These are phyloP conservation scores for Metschnikowia gelsemii DNA, from an alignment of 805 yeast genomes.

Conservation along the genomic window DNA sequence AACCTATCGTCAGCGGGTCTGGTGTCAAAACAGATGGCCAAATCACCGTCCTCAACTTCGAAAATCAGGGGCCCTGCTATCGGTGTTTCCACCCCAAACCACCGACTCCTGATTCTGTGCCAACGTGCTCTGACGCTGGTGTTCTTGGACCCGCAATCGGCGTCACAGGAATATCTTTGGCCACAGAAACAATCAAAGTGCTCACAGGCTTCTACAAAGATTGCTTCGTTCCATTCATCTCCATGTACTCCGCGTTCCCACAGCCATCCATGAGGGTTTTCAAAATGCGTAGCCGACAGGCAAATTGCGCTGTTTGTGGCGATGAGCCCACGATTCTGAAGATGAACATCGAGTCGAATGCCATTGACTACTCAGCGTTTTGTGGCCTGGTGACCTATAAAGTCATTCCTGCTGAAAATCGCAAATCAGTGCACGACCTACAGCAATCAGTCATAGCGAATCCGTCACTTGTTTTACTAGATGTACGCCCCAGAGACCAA, in stretches of 20 bases:
- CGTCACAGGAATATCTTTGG: slow-evolving; percentile 82
- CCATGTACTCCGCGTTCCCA: slow-evolving; percentile 67
- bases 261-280: slow-evolving; percentile 67
- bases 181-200: slow-evolving; percentile 79
- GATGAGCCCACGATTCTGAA: slow-evolving; percentile 48
- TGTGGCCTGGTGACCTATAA: slow-evolving; percentile 63
- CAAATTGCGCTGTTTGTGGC: slow-evolving; percentile 66
- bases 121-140: slow-evolving; percentile 90
- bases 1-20: slow-evolving; percentile 85
- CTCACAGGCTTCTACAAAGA: slow-evolving; percentile 54
- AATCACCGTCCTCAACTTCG: slow-evolving; percentile 67
- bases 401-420: slow-evolving; percentile 43
- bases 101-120: slow-evolving; percentile 78
- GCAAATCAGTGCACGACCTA: slow-evolving; percentile 48
- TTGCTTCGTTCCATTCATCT: slow-evolving; percentile 65
- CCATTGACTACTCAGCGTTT: slow-evolving; percentile 64
- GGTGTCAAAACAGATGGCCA: slow-evolving; percentile 94
- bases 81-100: slow-evolving; percentile 91
- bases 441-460: slow-evolving; percentile 20
- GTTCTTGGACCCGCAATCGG: slow-evolving; percentile 97
- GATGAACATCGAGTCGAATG: slow-evolving; percentile 44
- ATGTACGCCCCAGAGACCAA: slow-evolving; percentile 82
- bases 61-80: slow-evolving; percentile 81
- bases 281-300: slow-evolving; percentile 71
- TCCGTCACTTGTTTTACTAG: slow-evolving; percentile 47